A percentile compares a stretch with the other conserved stretches of the same genome.
phyloP scores from a whole-genome alignment of 2,329 filamentous ascomycete species.

The Nemania sp. region DNA sequence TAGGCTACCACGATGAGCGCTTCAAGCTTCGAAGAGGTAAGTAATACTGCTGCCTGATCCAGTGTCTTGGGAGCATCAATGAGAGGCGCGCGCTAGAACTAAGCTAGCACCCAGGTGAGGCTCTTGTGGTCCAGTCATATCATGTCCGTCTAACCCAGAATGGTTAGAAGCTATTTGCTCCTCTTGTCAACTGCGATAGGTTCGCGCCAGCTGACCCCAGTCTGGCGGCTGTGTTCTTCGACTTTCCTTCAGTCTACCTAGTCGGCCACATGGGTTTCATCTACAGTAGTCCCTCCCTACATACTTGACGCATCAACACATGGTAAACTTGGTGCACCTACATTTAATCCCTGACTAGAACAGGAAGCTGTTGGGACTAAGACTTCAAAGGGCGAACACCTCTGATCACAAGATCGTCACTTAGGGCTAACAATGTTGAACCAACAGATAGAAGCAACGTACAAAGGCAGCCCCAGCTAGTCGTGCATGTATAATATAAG shows the following conservation, averaged over 20 bases:
- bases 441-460: background rate
- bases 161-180: background rate
- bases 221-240: background rate
- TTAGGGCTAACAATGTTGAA: background rate
- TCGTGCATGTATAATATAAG: background rate
- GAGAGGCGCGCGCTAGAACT: slow-evolving; percentile 1
- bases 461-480: background rate
- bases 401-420: too few relatives aligned
- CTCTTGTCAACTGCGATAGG: background rate
- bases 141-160: background rate
- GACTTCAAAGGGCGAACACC: too few relatives aligned
- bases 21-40: background rate
- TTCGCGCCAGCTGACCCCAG: slow-evolving; percentile 1
- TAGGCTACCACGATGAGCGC: background rate
- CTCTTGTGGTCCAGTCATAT: background rate
- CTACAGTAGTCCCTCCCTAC: background rate
- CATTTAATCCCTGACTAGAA: too few relatives aligned
- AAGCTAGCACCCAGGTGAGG: slow-evolving; percentile 7
- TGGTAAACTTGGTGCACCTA: too few relatives aligned
- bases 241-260: background rate
- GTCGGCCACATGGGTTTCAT: too few relatives aligned
- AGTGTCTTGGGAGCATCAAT: background rate
- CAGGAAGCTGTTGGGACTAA: too few relatives aligned
- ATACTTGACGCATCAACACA: background rate
- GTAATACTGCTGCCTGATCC: slow-evolving; percentile 28